Evolutionary conservation across 225 moss, liverwort and hornwort species (phyloP), one percentile per base, ranked within the genome.

Genomic region (Marchantia polymorpha): DNA sequence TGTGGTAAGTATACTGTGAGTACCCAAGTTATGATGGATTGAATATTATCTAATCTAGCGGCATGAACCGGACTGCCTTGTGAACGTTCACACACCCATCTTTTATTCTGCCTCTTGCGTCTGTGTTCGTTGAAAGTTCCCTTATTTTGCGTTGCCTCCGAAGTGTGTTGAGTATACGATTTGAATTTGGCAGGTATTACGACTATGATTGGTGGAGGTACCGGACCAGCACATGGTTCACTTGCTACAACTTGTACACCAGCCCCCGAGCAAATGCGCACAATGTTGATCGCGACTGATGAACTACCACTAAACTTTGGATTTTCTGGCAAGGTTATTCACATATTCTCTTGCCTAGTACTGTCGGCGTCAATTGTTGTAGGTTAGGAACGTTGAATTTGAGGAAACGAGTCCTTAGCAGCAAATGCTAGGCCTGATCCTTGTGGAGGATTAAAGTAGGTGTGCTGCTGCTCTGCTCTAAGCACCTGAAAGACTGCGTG

Each of bases 191-290:
- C 77, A 89, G 97, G 97, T 65, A 60, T 94, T n/a, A 97, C 97
- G 6, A 94, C 97, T 16, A 77, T 97, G 58, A 70, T 97, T 49
- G 97, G 97, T 69, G 97, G 97, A 30, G 97, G 97, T 48, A 97
- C 97, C 17, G 97, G 97, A 76, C 97, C 97, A 69, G 86, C 97
- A 52, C 91, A 92, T 85, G 97, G 97, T 25, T 93, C 97, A 56
- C 87, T 92, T 80, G 97, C 97, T 47, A 97, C 94, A 54, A 97
- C 97, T 0, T 97, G 97, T 84, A 97, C 97, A 68, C 97, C 97
- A 75, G 81, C 93, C 51, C 86, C 92, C 12, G 97, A 97, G 81
- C 94, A 94, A 23, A 97, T 97, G 94, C 86, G 90, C 61, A 88
- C 92, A 20, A 97, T 97, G 93, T 78, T 97, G 87, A 84, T 90